A percentile compares a stretch with the other conserved stretches of the same genome.
Evolutionary conservation across 495 filamentous ascomycete genomes (phyloP).

Genomic region (Aspergillus asperescens): DNA sequence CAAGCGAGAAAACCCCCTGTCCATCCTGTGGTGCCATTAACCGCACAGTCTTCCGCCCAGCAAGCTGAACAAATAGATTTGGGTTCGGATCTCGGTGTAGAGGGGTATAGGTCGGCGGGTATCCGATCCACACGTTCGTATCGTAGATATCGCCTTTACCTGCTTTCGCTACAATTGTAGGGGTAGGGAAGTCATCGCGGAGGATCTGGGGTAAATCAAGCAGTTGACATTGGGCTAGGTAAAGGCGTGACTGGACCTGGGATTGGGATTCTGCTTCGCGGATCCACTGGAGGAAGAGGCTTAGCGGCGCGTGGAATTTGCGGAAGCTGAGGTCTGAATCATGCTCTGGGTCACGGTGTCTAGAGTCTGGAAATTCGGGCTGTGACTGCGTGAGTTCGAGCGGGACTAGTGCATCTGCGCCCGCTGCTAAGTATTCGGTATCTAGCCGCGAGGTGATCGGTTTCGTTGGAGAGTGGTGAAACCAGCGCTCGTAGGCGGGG

Average conservation of each 20-base stretch:
- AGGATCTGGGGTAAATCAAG: constrained; percentile 56
- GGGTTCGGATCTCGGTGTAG: constrained; percentile 91
- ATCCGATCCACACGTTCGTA: constrained; percentile 82
- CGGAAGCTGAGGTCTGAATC: constrained; percentile 36
- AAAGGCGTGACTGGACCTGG: constrained; percentile 44
- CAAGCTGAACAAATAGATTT: constrained; percentile 84
- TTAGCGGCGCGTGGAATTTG: constrained; percentile 52
- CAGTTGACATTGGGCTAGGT: constrained; percentile 80
- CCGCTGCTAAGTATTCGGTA: constrained; percentile 42
- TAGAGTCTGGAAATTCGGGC: background rate
- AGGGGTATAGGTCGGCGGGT: constrained; percentile 80
- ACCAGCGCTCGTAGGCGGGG: constrained; percentile 54
- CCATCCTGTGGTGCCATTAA: constrained; percentile 61
- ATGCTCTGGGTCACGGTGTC: background rate
- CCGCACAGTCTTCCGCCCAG: constrained; percentile 67
- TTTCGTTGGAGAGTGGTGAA: constrained; percentile 21
- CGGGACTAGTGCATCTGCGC: constrained; percentile 47
- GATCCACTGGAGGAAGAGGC: constrained; percentile 54
- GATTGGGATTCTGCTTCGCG: constrained; percentile 28
- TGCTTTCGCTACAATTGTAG: constrained; percentile 52
- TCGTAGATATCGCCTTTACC: constrained; percentile 77
- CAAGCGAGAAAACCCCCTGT: constrained; percentile 50
- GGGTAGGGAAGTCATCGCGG: constrained; percentile 61
- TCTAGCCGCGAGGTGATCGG: constrained; percentile 34
- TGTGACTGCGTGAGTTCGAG: constrained; percentile 47